Conservation (phyloP, 768 basidiomycete species). For the Exsudoporus frostii region DNA sequence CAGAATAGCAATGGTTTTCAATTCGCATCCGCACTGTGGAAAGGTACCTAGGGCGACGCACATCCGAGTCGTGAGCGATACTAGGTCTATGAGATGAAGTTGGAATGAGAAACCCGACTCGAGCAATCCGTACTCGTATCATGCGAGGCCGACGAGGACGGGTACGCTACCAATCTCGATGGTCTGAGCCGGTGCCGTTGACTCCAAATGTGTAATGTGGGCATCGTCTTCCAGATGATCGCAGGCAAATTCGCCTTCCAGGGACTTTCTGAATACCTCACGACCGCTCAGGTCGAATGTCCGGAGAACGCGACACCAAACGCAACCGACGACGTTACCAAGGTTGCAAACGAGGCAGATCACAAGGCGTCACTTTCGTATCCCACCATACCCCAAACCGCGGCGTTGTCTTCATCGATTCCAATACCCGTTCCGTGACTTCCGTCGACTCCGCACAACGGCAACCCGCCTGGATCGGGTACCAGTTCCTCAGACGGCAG, state of each 20-base stretch:
- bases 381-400: constrained; percentile 4
- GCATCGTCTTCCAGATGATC: constrained; percentile 91
- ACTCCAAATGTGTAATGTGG: no score
- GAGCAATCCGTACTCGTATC: no score
- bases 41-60: no score
- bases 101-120: no score
- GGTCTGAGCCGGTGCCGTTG: no score
- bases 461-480: constrained; percentile 33
- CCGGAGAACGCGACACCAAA: background rate
- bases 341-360: constrained; percentile 3
- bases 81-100: no score
- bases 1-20: no score
- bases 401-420: constrained; percentile 1
- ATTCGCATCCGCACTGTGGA: no score
- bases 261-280: constrained; percentile 88
- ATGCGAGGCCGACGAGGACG: no score
- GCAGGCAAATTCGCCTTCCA: constrained; percentile 90
- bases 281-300: constrained; percentile 25
- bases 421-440: constrained; percentile 13
- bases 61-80: no score
- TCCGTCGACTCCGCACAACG: background rate
- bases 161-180: no score
- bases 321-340: background rate
- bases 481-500: constrained; percentile 51
- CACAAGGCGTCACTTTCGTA: constrained; percentile 2